These are phyloP conservation scores for Metschnikowia sp. DNA, from an alignment of 805 yeast genomes.

Conservation along the genomic window DNA sequence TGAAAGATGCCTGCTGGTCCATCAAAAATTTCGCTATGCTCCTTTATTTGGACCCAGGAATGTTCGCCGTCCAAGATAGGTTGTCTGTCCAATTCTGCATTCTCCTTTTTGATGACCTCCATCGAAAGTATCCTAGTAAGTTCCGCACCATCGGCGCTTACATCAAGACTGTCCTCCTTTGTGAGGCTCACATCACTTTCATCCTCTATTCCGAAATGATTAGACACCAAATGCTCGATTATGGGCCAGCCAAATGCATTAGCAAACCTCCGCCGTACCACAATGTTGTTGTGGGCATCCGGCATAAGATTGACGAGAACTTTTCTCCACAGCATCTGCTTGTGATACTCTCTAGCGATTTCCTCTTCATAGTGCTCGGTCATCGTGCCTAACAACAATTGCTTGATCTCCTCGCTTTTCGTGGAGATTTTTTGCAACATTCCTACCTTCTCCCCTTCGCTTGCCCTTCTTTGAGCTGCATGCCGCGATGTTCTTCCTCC, in stretches of 20 bases:
- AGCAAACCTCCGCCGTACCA: slow-evolving; percentile 83
- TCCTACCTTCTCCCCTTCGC: slow-evolving; percentile 8
- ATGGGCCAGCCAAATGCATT: slow-evolving; percentile 97
- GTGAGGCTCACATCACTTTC: slow-evolving; percentile 9
- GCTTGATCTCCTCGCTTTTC: slow-evolving; percentile 17
- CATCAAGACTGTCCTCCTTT: slow-evolving; percentile 12
- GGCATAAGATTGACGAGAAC: slow-evolving; percentile 83
- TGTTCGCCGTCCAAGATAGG: slow-evolving; percentile 26
- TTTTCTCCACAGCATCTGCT: slow-evolving; percentile 83
- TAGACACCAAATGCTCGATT: slow-evolving; percentile 70
- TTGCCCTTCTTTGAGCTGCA: too few species aligned
- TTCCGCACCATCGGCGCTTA: slow-evolving; percentile 16
- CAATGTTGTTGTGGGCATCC: slow-evolving; percentile 92
- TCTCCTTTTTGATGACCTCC: slow-evolving; percentile 34
- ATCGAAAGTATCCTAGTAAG: slow-evolving; percentile 27
- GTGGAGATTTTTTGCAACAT: slow-evolving; percentile 15
- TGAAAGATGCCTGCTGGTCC: slow-evolving; percentile 73
- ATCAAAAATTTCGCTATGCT: slow-evolving; percentile 43
- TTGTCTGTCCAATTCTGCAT: slow-evolving; percentile 31
- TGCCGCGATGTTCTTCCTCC: neutral
- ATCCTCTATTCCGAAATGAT: slow-evolving; percentile 47
- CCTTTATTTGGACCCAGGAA: slow-evolving; percentile 51
- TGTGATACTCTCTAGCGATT: slow-evolving; percentile 87
- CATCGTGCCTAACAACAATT: slow-evolving; percentile 15
- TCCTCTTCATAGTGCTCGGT: slow-evolving; percentile 61